Evolutionary conservation across 345 rosid genomes (phyloP).

Genomic region (Euphorbia tirucalli): DNA sequence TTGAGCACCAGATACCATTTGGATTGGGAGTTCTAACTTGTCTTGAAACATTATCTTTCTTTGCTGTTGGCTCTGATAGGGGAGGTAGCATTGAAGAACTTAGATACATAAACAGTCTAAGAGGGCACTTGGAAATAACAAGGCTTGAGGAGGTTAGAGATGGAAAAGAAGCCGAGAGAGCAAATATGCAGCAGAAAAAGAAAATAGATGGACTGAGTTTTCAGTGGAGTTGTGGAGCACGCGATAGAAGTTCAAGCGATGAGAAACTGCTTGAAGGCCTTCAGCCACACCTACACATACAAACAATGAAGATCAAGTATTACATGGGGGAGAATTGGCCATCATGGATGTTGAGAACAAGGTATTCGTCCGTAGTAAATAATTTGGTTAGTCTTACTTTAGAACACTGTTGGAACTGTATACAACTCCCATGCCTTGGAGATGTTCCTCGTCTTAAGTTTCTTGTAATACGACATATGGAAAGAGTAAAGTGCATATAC

Average conservation of each 20-base stretch:
- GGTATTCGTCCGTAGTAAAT: background rate
- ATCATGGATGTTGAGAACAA: background rate
- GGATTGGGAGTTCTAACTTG: background rate
- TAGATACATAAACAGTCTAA: background rate
- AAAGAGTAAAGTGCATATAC: background rate
- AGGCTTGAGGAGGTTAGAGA: background rate
- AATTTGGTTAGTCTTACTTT: background rate
- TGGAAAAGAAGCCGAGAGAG: background rate
- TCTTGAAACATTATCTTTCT: background rate
- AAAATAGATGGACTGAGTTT: background rate
- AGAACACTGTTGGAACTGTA: background rate
- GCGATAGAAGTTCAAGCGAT: background rate
- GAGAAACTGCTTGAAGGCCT: background rate
- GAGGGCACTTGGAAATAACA: background rate
- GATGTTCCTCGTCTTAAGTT: constrained; percentile 3
- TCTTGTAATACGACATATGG: constrained; percentile 5
- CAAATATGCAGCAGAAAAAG: background rate
- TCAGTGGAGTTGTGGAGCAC: background rate
- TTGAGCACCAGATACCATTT: background rate
- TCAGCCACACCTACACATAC: background rate
- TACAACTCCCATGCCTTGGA: constrained; percentile 21
- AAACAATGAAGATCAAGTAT: background rate
- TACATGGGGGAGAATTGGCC: constrained; percentile 7
- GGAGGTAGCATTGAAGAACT: background rate
- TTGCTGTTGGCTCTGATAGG: background rate